Base-by-base conservation (phyloP, 257 asterid species). In the Penstemon newberryi region DNA sequence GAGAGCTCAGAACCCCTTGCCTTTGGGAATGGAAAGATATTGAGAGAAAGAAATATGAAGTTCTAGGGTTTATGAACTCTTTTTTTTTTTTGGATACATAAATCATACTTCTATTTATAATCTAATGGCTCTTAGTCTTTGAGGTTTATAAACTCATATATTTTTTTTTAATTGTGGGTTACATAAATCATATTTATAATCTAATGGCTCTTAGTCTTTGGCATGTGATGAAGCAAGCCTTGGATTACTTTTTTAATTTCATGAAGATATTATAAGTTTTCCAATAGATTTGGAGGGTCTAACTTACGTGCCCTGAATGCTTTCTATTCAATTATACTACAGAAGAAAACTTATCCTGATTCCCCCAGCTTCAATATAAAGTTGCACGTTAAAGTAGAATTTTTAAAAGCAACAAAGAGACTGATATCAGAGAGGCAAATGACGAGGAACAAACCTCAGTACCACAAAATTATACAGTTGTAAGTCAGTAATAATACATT, bases 1-100 rank as follows among this genome's bases (percentile, higher is more conserved):
- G 46, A 55, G 51, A 61, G 52, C n/a, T 54, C 50, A 54, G 15
- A 74, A 60, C 66, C 43, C 62, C 63, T 70, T 70, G 63, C 45
- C 67, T 56, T 75, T 50, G 40, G 43, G 54, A 25, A 25, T 25
- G 33, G 33, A 2, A 58, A 50, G 41, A 37, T 44, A 42, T 46
- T 59, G 15, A 33, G 4, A 12, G 59, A 49, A 58, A 58, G 46
- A 63, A 41, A 49, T 13, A 10, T n/a, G 11, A 12, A 70, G 65
- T 58, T 41, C 36, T 45, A 42, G 15, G 59, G 56, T 63, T 36
- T 42, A 51, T 36, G 47, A 57, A 49, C 52, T 50, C 53, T 15
- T 15, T 15, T 15, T 15, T 15, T 15, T 15, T 15, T 15, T 15
- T 15, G 18, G 18, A 0, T 15, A 15, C 18, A 15, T 15, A 15